phyloP scores from a whole-genome alignment of 2,329 filamentous ascomycete genomes.

The Didymella keratinophila region DNA sequence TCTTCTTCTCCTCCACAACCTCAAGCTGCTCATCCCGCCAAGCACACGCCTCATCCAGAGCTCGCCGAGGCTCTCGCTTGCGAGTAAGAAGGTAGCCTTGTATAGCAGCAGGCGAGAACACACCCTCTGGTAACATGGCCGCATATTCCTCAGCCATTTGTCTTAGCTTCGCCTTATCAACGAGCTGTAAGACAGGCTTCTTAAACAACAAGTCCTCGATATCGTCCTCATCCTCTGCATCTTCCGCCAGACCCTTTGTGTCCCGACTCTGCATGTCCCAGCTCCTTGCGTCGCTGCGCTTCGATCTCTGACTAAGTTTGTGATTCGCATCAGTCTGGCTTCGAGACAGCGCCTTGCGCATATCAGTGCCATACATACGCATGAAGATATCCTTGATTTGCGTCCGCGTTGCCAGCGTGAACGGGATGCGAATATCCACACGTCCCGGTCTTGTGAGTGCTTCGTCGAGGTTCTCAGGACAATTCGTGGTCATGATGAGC shows the following conservation, averaged over 20 bases:
- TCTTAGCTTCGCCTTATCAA: conserved; percentile 44
- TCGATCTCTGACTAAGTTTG: not conserved
- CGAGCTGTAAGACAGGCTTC: conserved; percentile 20
- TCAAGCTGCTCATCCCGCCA: conserved; percentile 48
- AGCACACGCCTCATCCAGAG: conserved; percentile 53
- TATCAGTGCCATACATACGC: conserved; percentile 48
- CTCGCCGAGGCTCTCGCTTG: conserved; percentile 58
- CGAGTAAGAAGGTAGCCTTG: conserved; percentile 61
- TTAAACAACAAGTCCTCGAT: conserved; percentile 19
- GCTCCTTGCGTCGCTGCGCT: not conserved
- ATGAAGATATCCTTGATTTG: conserved; percentile 56
- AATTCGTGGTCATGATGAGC: conserved; percentile 84
- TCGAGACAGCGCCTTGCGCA: not conserved
- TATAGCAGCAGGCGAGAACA: conserved; percentile 62
- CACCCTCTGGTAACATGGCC: conserved; percentile 54
- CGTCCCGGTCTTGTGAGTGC: conserved; percentile 77
- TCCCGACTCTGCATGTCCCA: too few species aligned
- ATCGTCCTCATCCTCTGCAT: conserved; percentile 18
- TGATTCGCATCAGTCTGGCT: not conserved
- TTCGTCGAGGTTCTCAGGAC: conserved; percentile 74
- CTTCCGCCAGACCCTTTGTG: not conserved
- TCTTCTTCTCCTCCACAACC: not conserved
- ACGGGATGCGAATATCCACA: conserved; percentile 72
- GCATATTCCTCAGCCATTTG: conserved; percentile 58
- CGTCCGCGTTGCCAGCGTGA: conserved; percentile 57